Base-by-base conservation (phyloP, 2,329 filamentous ascomycete species). In the Ambrosiella beaveri region DNA sequence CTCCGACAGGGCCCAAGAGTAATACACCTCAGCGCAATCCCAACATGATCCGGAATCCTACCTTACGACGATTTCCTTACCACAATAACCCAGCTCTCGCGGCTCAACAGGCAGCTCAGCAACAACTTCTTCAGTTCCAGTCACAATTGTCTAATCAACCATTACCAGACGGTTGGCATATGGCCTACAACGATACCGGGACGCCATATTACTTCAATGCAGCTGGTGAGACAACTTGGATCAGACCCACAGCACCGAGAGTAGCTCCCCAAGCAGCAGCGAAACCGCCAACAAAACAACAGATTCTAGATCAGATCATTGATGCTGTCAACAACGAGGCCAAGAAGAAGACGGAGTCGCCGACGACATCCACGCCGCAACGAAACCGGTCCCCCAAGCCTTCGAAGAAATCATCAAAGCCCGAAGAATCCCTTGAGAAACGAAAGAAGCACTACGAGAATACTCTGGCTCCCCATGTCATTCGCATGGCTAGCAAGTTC, bases 361-460 rank as follows among this genome's bases (percentile, higher is more conserved):
- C 72, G 72, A 41, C 70, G 73, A 13, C 70, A 79, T 1, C 50
- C 13, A 49, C 57, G 12, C 79, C 81, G 0, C 79, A 80, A 12
- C 88, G 78, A 84, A 68, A 75, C 75, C 27, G 27, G 27, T 27
- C 19, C n/a, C 19, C 44, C 8, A 12, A 8, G 44, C 44, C 44
- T 13, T 47, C 44, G 11, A 47, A 17, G 44, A 5, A 83, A 79
- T 64, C 76, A 77, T 64, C 84, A 88, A 86, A 84, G 67, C 15
- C 9, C 12, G 49, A 47, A 13, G 50, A 50, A 57, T 15, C 84
- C 1, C 68, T 82, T 63, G 90, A 96, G 63, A 96, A 96, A 71
- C 88, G 93, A 70, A 94, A 89, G 79, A 95, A 88, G 73, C 76
- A 95, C 1, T 97, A 96, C 65, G 90, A 96, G 69, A 90, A 90